Base-by-base conservation (phyloP, 2,329 filamentous ascomycete genomes). In the Talaromyces sp. region DNA sequence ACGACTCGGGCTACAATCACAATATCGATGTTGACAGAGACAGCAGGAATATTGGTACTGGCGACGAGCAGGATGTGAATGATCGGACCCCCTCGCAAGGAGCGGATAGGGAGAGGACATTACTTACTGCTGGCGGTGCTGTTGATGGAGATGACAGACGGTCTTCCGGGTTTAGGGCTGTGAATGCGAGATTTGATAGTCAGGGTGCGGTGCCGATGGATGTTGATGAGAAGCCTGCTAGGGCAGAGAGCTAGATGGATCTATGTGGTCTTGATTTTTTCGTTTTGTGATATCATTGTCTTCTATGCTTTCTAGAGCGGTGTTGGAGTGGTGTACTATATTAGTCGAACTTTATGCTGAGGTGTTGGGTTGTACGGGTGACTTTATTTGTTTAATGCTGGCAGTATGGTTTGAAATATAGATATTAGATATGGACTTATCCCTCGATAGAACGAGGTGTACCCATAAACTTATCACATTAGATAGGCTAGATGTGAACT, bases 191-290 rank as follows among this genome's bases (percentile, higher is more conserved):
- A 54, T 72, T 72, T 60, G 73, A 57, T 41, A 58, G 22, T 45
- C 69, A 75, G 39, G 76, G 72, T n/a, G 74, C 75, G 11, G 76
- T 76, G 73, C 76, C 78, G 69, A 70, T 78, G 72, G 77, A 78
- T 39, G 64, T 69, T 25, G 68, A 69, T 73, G 68, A 69, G 15
- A 74, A 73, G 64, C 73, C 75, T 61, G 68, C 72, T 22, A 77
- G 76, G 66, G 70, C 71, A 60, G 77, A 80, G 67, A 68, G 70
- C 33, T 62, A 59, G 61, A 66, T 68, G 25, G 17, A 13, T 37
- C 43, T 37, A 25, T 22, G 31, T 22, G 22, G 3, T 41, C 6
- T 35, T 54, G 8, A 10, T 62, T 37, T 50, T 33, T 39, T 50
- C 25, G 3, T 37, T 31, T 39, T 60, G 17, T 61, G 62, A 56